Base-by-base conservation (phyloP, 768 basidiomycete species). In the Brasilioporus rufonigricans region DNA sequence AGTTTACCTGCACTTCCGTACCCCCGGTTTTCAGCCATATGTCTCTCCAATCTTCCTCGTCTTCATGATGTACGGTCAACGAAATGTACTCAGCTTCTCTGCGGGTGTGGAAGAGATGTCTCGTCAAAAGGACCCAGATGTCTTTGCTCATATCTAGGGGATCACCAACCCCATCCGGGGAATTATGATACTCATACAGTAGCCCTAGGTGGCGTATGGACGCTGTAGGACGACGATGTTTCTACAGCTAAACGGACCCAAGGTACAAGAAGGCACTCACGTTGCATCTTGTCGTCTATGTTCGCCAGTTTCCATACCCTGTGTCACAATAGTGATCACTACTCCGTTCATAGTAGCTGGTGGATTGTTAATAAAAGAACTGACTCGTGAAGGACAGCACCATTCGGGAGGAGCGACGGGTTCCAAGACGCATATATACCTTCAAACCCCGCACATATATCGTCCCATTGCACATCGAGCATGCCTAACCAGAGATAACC, bases 371-470 rank as follows among this genome's bases (percentile, higher is more conserved):
- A 19, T 41, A 32, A 50, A 29, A 32, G 67, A n/a, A n/a, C 80
- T 44, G 52, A 89, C 93, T 88, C 87, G 55, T 96, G 92, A 57
- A 91, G 82, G 16, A 62, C 72, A 24, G 82, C 59, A 2, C 58
- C 57, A 27, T 76, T 70, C 3, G 73, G 59, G 72, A 91, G 89
- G 3, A 81, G 73, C 0, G 46, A 59, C 0, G 93, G 91, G 67
- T 93, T 79, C 96, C 96, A 98, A 65, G 89, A 96, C 33, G 90
- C 66, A 70, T 93, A 93, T 36, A 96, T 70, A 2, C 88, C 83
- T 33, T 91, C 85, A 59, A 98, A 98, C 0, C 81, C 71, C 7
- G 80, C 75, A 41, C 93, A 79, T 11, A 89, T 78, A 36, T 85
- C 82, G 16, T 87, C 80, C 94, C 94, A 98, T 0, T 85, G 78